phyloP scores from a whole-genome alignment of 2,329 filamentous ascomycete species.

The Aspergillus sp. region DNA sequence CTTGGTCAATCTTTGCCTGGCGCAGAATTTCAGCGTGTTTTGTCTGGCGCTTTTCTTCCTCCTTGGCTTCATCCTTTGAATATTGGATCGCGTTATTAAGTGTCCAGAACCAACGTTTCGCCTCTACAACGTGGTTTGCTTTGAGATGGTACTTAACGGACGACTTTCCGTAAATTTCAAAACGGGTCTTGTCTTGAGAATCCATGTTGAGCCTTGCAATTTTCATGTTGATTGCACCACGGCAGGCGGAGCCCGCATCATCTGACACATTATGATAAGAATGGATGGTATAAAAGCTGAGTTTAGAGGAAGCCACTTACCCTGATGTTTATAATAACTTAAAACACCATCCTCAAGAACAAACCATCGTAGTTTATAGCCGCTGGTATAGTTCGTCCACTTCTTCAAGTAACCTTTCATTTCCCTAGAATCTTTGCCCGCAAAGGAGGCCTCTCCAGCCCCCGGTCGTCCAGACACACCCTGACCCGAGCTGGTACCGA shows the following conservation, averaged over 20 bases:
- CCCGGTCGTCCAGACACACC: conserved; percentile 52
- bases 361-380: conserved; percentile 97
- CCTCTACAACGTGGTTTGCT: conserved; percentile 96
- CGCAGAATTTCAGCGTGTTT: conserved; percentile 73
- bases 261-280: conserved; percentile 51
- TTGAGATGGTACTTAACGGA: conserved; percentile 98
- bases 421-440: conserved; percentile 83
- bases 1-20: conserved; percentile 76
- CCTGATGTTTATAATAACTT: conserved; percentile 98
- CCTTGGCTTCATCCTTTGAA: conserved; percentile 93
- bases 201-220: conserved; percentile 96
- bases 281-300: background rate
- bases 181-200: conserved; percentile 92
- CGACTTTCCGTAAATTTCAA: conserved; percentile 96
- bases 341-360: conserved; percentile 95
- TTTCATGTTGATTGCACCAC: conserved; percentile 97
- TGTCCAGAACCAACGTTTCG: conserved; percentile 98
- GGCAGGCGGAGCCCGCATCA: conserved; percentile 91
- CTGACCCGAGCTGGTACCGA: conserved; percentile 68
- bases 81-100: conserved; percentile 98
- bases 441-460: conserved; percentile 54
- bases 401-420: conserved; percentile 99
- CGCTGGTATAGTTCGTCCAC: conserved; percentile 98
- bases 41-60: conserved; percentile 76
- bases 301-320: conserved; percentile 30